Evolutionary conservation across 2,329 filamentous ascomycete species (phyloP), one percentile per base, ranked within the genome.

Genomic region (Rutstroemia sp.): DNA sequence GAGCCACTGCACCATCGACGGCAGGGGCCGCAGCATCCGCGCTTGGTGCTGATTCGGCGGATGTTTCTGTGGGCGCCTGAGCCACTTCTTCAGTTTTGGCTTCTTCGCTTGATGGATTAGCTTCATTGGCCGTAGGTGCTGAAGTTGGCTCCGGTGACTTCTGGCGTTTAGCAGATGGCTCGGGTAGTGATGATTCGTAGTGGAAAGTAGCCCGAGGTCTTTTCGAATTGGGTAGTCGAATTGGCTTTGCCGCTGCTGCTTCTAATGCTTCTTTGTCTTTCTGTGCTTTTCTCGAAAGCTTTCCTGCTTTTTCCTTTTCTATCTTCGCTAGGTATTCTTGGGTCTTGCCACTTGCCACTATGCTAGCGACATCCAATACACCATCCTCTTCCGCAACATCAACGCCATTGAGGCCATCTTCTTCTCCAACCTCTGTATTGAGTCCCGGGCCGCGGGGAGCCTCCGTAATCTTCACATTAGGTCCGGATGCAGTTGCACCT

Each of bases 321-420:
- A 89, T 90, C 72, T 89, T 88, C 9, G 88, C 89, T 5, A 94
- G 74, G 65, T 91, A 92, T 65, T 94, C 89, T 63, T 84, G 83
- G 63, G 90, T 90, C 70, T 90, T 88, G 34, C 89, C 89, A 63
- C 84, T 87, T 1, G 87, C 87, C 38, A 94, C 88, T 62, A 94
- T 92, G 62, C 81, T 87, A n/a, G 89, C 90, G 48, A 94, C 88
- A 63, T 94, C 88, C 3, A 94, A 75, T 8, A 92, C 87, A 23
- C 89, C 89, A 57, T 92, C 88, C 1, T 84, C 80, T 2, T 78
- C 75, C 4, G 73, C 72, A 8, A 69, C 70, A 57, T 75, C 75
- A n/a, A 70, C 70, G 1, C 75, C 60, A 66, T 69, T 71, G 4
- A 52, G 25, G 9, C 71, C 70, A 14, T 73, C 73, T 8, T 73